phyloP scores from a whole-genome alignment of 306 rosid genomes.

The Prunus fruticosa region DNA sequence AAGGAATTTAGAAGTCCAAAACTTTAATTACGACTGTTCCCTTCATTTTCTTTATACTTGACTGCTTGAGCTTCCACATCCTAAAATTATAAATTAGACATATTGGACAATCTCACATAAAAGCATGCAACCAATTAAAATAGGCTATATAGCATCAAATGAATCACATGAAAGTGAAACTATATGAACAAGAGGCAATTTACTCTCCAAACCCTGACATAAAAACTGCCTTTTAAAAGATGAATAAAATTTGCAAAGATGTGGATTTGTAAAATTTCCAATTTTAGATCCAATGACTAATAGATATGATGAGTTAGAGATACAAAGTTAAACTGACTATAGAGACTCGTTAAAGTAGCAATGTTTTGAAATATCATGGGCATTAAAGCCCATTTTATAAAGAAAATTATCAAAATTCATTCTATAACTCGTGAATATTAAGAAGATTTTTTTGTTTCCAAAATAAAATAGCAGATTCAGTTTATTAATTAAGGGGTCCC shows the following conservation, averaged over 20 bases:
- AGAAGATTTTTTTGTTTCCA: background rate
- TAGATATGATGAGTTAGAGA: background rate
- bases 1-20: constrained; percentile 57
- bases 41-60: constrained; percentile 50
- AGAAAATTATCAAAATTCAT: background rate
- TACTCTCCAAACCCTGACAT: background rate
- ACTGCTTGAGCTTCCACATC: constrained; percentile 56
- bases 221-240: background rate
- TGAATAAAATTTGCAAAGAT: background rate
- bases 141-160: background rate
- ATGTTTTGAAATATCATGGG: background rate
- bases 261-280: background rate
- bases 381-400: background rate
- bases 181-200: background rate
- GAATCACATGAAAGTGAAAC: background rate
- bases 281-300: background rate
- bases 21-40: constrained; percentile 36
- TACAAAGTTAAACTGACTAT: background rate
- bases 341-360: background rate
- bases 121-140: background rate
- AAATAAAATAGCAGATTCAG: background rate
- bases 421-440: background rate
- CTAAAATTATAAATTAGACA: constrained; percentile 34
- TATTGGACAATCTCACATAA: constrained; percentile 17
- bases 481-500: background rate